Evolutionary conservation across 306 rosid species (phyloP), one percentile per base, ranked within the genome.

Genomic region (Trifolium subterraneum): DNA sequence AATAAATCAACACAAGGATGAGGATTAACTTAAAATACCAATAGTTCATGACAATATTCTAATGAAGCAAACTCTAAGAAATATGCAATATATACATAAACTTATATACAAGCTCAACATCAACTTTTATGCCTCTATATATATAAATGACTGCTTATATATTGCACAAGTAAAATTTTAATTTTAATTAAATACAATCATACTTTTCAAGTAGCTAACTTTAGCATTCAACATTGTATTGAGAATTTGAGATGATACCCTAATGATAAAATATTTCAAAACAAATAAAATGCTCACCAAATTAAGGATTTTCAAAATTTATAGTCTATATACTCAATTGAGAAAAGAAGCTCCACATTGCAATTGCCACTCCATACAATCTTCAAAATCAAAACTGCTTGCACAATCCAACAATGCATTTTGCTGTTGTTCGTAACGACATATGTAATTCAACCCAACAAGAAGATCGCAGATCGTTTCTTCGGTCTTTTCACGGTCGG

Each of bases 361-460:
- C 89, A 86, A 39, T 73, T 90, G 93, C 98, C 98, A 93, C 68
- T 90, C 95, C 91, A 87, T 67, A 74, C 98, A 93, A 66, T 90
- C 96, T 78, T 93, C 96, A 33, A 89, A 86, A 83, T 93, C 98
- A 39, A 93, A 93, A 82, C 98, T 93, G 85, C 93, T 86, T 0
- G 97, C 92, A 44, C 97, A 93, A 76, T 93, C 98, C 73, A 93
- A 78, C 42, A 90, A 79, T 10, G 97, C 96, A 73, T 89, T 93
- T 48, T 93, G 97, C 68, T 90, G 97, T 47, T 89, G 98, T 73
- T 93, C 98, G 10, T 93, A 90, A 8, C 90, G 97, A 29, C 97
- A 93, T 33, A 93, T 93, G 81, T 93, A 93, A 79, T 93, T 93
- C 80, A 93, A 81, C 52, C 98, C 98, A 7, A 88, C 91, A 68